A percentile compares a stretch with the other conserved stretches of the same genome.
Conservation (phyloP, 257 asterid species). For the Penstemon eatonii region DNA sequence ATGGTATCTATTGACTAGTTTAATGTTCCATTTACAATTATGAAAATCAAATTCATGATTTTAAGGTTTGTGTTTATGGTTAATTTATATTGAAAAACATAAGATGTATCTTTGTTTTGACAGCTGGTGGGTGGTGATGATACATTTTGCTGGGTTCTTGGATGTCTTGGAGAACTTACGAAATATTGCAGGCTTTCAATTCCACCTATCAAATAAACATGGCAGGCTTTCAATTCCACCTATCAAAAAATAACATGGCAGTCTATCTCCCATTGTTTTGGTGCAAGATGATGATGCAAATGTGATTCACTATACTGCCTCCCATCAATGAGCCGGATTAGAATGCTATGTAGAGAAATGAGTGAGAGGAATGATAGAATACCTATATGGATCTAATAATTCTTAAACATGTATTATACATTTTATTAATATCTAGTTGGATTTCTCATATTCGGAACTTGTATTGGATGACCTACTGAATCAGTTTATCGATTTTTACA, state of each 20-base stretch:
- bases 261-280: slow-evolving; percentile 50
- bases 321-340: too few relatives aligned
- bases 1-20: neutral
- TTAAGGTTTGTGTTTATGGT: slow-evolving; percentile 14
- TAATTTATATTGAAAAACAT: slow-evolving; percentile 12
- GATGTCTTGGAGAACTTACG: slow-evolving; percentile 81
- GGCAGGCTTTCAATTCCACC: slow-evolving; percentile 71
- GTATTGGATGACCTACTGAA: too few relatives aligned
- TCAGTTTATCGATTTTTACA: too few relatives aligned
- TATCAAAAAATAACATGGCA: slow-evolving; percentile 49
- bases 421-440: too few relatives aligned
- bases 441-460: too few relatives aligned
- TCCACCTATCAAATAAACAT: slow-evolving; percentile 66
- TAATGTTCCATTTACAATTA: too few relatives aligned
- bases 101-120: slow-evolving; percentile 30
- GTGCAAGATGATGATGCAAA: slow-evolving; percentile 58
- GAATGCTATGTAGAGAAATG: too few relatives aligned
- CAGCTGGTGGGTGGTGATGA: slow-evolving; percentile 99
- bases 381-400: too few relatives aligned
- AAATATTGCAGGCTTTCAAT: slow-evolving; percentile 57
- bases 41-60: neutral
- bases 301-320: too few relatives aligned
- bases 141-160: slow-evolving; percentile 95
- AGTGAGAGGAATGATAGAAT: too few relatives aligned
- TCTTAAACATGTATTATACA: too few relatives aligned